phyloP scores from a whole-genome alignment of 202 grass and related monocot species.

The Zizania palustris region DNA sequence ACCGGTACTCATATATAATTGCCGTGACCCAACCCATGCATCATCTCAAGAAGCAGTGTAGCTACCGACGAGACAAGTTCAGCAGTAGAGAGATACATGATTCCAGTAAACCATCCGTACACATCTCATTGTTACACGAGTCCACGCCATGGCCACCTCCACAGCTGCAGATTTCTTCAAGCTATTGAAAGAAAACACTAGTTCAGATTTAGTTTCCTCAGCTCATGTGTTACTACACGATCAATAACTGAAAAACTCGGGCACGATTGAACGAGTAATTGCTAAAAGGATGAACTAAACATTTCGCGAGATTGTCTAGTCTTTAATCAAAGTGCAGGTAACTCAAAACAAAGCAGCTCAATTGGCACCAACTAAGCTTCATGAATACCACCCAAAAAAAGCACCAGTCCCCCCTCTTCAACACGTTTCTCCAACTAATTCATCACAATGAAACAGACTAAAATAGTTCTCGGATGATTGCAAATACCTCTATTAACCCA shows the following conservation, averaged over 20 bases:
- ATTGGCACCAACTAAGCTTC: constrained; percentile 29
- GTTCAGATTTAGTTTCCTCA: constrained; percentile 26
- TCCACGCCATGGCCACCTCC: constrained; percentile 31
- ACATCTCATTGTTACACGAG: constrained; percentile 28
- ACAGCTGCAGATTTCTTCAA: constrained; percentile 37
- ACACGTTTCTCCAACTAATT: background rate
- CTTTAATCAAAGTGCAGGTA: constrained; percentile 10
- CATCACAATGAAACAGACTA: background rate
- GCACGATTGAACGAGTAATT: constrained; percentile 10
- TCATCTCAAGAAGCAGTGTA: constrained; percentile 27
- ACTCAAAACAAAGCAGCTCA: constrained; percentile 35
- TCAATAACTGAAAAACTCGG: background rate
- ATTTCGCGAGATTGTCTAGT: constrained; percentile 20
- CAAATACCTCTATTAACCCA: background rate
- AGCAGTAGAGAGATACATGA: background rate
- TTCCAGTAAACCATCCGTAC: constrained; percentile 13
- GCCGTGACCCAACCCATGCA: constrained; percentile 45
- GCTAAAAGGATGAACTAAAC: constrained; percentile 6
- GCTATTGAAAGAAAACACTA: constrained; percentile 42
- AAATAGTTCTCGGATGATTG: constrained; percentile 2
- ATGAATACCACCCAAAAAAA: background rate
- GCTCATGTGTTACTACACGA: background rate
- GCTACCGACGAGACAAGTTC: constrained; percentile 24
- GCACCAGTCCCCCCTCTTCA: background rate
- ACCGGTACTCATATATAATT: constrained; percentile 75